Base-by-base conservation (phyloP, 495 filamentous ascomycete genomes). In the Aspergillus nanangensis region DNA sequence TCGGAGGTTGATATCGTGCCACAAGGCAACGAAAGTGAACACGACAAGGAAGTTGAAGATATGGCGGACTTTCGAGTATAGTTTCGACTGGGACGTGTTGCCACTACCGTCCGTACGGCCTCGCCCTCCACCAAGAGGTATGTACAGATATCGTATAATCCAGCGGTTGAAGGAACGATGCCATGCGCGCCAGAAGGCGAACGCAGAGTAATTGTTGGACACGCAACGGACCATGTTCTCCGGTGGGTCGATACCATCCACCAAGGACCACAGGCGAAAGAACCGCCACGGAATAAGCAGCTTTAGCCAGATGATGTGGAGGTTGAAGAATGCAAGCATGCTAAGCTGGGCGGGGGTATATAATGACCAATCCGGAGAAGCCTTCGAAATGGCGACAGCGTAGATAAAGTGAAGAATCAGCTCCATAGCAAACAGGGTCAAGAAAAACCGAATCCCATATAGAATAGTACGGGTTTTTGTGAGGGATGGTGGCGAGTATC, bases 181-280 rank as follows among this genome's bases (percentile, higher is more conserved):
- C 94, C 94, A 97, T 47, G 80, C 77, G 43, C 93, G 86, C 93
- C 93, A 99, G 70, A 99, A 99, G 19, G 80, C 83, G n/a, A 88
- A 74, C 5, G 87, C 82, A 44, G 85, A 91, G 70, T 91, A 96
- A 63, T 97, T 97, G 69, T 99, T 80, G 54, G 82, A 88, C 70
- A 96, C 88, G 71, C 93, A 99, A 56, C 93, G 89, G 40, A 97
- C 77, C 88, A 99, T 93, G 68, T 99, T 99, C 63, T 99, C 93
- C 3, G 93, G 91, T 0, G 93, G 90, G 60, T 99, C 93, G 56
- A 97, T 79, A 50, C 86, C 85, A 61, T 99, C 93, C 32, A 89
- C 57, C 2, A 97, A 76, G 0, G 87, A 72, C 93, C 93, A 99
- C 17, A 99, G 79, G 5, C 93, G 88, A 80, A 99, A 99, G 67